These are phyloP conservation scores for Eucalyptus marginata DNA, from an alignment of 345 rosid species.

Conservation along the genomic window DNA sequence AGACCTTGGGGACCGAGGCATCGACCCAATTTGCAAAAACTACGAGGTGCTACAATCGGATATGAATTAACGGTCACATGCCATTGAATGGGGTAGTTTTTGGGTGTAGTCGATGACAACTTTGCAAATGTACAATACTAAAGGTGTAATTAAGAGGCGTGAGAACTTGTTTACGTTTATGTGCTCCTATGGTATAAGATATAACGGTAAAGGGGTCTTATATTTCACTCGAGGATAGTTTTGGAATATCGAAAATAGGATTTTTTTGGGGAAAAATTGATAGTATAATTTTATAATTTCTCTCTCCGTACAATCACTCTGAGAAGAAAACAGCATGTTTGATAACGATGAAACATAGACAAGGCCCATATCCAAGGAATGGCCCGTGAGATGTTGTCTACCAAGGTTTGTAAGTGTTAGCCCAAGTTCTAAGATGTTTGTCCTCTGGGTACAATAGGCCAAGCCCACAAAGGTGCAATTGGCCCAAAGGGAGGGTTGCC, in stretches of 20 bases:
- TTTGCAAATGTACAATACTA: background rate
- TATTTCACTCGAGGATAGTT: background rate
- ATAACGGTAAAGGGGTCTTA: background rate
- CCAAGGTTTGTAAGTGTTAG: background rate
- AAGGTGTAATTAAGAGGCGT: background rate
- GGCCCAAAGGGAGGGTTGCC: background rate
- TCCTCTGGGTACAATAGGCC: background rate
- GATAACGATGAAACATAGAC: background rate
- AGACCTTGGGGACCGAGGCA: background rate
- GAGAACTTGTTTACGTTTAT: background rate
- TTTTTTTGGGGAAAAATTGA: background rate
- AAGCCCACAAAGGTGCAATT: background rate
- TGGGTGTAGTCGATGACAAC: background rate
- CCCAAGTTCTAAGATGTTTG: background rate
- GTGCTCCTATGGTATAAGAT: background rate
- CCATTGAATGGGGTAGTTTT: background rate
- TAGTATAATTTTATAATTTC: background rate
- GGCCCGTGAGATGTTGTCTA: background rate
- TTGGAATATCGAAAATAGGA: background rate
- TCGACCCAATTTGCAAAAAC: background rate
- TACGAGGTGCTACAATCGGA: background rate
- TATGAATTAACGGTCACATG: background rate
- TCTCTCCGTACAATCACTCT: background rate
- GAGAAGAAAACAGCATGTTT: background rate
- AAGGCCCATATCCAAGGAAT: background rate